These are phyloP conservation scores for Paradendryphiella salina DNA, from an alignment of 2,329 filamentous ascomycete genomes.

Conservation along the genomic window DNA sequence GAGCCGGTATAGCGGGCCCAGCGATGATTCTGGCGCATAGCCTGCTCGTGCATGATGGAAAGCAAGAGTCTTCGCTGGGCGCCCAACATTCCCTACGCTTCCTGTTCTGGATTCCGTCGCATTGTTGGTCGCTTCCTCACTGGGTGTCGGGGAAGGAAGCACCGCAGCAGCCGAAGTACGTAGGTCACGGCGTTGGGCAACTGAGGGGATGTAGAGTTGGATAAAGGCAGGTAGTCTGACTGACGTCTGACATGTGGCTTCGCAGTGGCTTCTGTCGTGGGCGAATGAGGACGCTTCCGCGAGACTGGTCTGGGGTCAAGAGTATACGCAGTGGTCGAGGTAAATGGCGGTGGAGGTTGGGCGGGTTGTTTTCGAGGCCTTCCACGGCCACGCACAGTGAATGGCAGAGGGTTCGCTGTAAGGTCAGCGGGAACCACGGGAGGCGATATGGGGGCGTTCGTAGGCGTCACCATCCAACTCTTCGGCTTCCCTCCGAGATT, in stretches of 20 bases:
- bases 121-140: conserved; percentile 53
- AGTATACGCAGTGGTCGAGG: too few relatives aligned
- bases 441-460: neutral
- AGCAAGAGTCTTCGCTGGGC: too few relatives aligned
- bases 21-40: neutral
- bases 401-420: conserved; percentile 2
- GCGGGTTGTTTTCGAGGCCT: conserved; percentile 16
- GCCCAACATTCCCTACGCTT: too few relatives aligned
- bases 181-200: conserved; percentile 35
- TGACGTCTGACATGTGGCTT: conserved; percentile 3
- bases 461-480: conserved; percentile 35
- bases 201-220: conserved; percentile 43
- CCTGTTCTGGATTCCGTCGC: neutral
- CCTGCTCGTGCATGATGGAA: neutral
- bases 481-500: conserved; percentile 37
- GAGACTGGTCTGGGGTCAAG: neutral
- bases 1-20: neutral
- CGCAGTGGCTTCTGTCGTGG: neutral
- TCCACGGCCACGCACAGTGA: conserved; percentile 10
- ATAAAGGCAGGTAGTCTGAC: conserved; percentile 23
- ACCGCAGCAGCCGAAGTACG: conserved; percentile 36
- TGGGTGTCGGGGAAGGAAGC: conserved; percentile 66
- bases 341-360: neutral
- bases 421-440: neutral
- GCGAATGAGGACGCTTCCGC: neutral